Base-by-base conservation (phyloP, 257 asterid species). In the Knoxia roxburghii region DNA sequence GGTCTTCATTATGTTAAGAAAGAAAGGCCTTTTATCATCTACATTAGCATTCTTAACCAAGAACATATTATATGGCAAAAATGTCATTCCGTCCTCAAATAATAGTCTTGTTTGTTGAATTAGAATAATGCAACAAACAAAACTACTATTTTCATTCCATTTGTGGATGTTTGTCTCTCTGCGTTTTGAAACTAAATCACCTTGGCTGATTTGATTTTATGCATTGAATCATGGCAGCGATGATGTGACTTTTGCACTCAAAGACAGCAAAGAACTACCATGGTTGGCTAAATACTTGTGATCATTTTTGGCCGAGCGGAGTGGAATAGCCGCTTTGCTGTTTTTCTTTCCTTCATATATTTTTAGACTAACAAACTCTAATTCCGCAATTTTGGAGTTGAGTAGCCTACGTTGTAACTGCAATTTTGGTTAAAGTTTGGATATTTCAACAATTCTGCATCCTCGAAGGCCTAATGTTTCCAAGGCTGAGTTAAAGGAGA, bases 191-290 rank as follows among this genome's bases (percentile, higher is more conserved):
- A 64, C 27, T 45, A 27, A 56, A 13, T 13, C 27, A 37, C 37
- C 30, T 43, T 17, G 4, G 41, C 35, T 43, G n/a, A n/a, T 6
- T 24, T 35, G 49, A 50, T 32, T 7, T 46, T 69, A n/a, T 48
- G 15, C 14, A 54, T 68, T 72, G 43, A 49, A 32, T 56, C 63
- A 32, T 75, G 82, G 39, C 91, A 90, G 97, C 74, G 97, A 93
- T 76, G 97, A 93, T 85, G 97, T 93, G 66, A 76, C 85, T 55
- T 90, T 90, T 76, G 98, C 98, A 4, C 87, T 93, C 70, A 93
- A 90, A 75, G 97, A 85, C 71, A 82, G 95, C 86, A 77, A 82
- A 75, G 97, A 93, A 33, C 81, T 93, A 43, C 95, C 97, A 24
- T 93, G 98, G 98, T 59, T 93, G 83, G 74, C 83, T 53, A 90